Evolutionary conservation across 257 asterid genomes (phyloP).

Genomic region (Catharanthus roseus): DNA sequence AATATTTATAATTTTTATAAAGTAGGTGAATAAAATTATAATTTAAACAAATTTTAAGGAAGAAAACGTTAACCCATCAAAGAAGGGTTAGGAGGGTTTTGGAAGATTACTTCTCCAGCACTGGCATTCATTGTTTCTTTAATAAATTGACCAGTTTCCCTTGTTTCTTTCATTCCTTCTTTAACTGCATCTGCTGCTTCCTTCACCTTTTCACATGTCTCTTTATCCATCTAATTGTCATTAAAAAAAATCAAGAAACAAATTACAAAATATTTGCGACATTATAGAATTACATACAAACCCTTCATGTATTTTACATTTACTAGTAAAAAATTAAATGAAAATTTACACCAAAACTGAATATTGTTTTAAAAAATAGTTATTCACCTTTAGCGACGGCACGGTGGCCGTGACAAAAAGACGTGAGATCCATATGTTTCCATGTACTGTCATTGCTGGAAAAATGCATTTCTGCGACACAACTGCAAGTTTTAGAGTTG

Average conservation of each 20-base stretch:
- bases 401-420: slow-evolving; percentile 46
- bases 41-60: too few relatives aligned
- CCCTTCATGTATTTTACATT: too few relatives aligned
- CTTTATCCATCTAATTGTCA: slow-evolving; percentile 43
- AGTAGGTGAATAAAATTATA: too few relatives aligned
- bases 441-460: slow-evolving; percentile 20
- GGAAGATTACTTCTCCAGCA: slow-evolving; percentile 53
- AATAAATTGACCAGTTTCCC: slow-evolving; percentile 40
- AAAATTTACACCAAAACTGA: too few relatives aligned
- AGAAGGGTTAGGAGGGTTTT: too few relatives aligned
- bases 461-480: slow-evolving; percentile 27
- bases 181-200: slow-evolving; percentile 70
- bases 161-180: slow-evolving; percentile 60
- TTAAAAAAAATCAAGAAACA: too few relatives aligned
- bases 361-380: background rate
- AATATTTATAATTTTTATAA: too few relatives aligned
- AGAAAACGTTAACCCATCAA: too few relatives aligned
- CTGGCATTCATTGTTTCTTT: slow-evolving; percentile 34
- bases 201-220: slow-evolving; percentile 55
- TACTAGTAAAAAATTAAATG: too few relatives aligned
- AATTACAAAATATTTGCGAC: too few relatives aligned
- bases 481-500: slow-evolving; percentile 21
- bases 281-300: too few relatives aligned
- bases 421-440: slow-evolving; percentile 31
- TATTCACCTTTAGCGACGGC: slow-evolving; percentile 41